phyloP scores from a whole-genome alignment of 495 filamentous ascomycete genomes.

The Chaetomium cochliodes region DNA sequence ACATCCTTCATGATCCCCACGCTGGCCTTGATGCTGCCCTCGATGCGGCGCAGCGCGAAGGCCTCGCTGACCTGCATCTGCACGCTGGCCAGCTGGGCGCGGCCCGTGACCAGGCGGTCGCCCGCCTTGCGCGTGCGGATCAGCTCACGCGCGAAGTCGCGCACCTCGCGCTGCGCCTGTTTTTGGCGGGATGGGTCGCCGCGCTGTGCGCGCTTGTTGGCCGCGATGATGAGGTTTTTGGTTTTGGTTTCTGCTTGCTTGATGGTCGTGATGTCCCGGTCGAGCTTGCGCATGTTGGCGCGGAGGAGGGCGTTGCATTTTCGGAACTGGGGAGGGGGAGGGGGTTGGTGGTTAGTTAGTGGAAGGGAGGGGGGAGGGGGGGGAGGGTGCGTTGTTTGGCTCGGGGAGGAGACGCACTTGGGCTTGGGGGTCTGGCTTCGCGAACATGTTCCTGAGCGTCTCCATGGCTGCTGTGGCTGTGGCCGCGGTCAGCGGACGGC shows the following conservation, averaged over 20 bases:
- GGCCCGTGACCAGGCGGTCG: conserved; percentile 72
- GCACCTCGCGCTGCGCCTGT: conserved; percentile 74
- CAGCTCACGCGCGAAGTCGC: conserved; percentile 84
- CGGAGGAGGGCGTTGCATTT: conserved; percentile 95
- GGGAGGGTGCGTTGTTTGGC: not conserved
- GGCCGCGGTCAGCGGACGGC: not conserved
- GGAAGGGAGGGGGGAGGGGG: not conserved
- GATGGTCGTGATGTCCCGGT: conserved; percentile 81
- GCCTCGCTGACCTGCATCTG: conserved; percentile 98
- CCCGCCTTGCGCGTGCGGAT: conserved; percentile 75
- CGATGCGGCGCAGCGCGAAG: conserved; percentile 92
- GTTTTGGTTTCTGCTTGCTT: conserved; percentile 78
- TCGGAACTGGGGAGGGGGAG: conserved; percentile 60
- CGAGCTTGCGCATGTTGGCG: conserved; percentile 86
- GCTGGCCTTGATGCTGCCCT: conserved; percentile 81
- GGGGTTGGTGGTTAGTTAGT: not conserved
- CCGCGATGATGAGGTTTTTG: conserved; percentile 75
- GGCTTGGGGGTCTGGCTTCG: conserved; percentile 84
- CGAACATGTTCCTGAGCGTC: conserved; percentile 80
- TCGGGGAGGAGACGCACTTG: conserved; percentile 58
- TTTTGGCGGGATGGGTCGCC: conserved; percentile 66
- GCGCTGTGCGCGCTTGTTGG: conserved; percentile 73
- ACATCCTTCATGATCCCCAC: conserved; percentile 98
- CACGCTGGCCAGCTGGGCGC: conserved; percentile 89
- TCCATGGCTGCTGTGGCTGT: conserved; percentile 64